These are phyloP conservation scores for Beauveria rudraprayagi DNA, from an alignment of 2,329 filamentous ascomycete genomes.

Conservation along the genomic window DNA sequence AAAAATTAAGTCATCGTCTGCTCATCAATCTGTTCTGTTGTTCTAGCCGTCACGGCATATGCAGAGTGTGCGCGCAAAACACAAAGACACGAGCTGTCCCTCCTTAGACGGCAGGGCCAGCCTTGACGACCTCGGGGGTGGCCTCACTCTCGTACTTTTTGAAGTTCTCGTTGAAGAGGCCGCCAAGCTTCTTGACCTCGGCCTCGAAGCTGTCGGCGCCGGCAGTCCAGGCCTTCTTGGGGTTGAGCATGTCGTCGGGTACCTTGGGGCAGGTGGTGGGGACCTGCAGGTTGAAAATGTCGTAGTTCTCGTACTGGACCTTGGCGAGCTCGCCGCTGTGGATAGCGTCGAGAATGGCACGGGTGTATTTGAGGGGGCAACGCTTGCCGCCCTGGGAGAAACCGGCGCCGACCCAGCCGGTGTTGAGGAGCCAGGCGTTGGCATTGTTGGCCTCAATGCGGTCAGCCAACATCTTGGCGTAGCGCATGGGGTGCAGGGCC, in stretches of 20 bases:
- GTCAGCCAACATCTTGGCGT: slow-evolving; percentile 95
- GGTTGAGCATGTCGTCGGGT: slow-evolving; percentile 88
- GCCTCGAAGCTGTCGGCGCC: slow-evolving; percentile 72
- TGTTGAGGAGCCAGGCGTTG: slow-evolving; percentile 98
- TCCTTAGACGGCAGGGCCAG: slow-evolving; percentile 40
- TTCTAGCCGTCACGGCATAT: slow-evolving; percentile 9
- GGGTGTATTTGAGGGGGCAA: slow-evolving; percentile 97
- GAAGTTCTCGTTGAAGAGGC: slow-evolving; percentile 94
- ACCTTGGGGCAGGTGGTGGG: slow-evolving; percentile 86
- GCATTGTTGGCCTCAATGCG: slow-evolving; percentile 94
- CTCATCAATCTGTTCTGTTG: slow-evolving; percentile 12
- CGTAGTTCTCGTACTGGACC: slow-evolving; percentile 88
- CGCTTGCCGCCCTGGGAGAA: slow-evolving; percentile 88
- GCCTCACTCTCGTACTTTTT: slow-evolving; percentile 86
- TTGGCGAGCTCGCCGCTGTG: slow-evolving; percentile 94
- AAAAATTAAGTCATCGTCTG: neutral
- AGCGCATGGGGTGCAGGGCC: slow-evolving; percentile 97
- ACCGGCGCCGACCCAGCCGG: slow-evolving; percentile 90
- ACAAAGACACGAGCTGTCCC: neutral
- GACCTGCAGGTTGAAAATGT: slow-evolving; percentile 94
- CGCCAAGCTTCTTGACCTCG: slow-evolving; percentile 85
- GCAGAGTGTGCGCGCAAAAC: slow-evolving; percentile 4
- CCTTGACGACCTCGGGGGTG: slow-evolving; percentile 67
- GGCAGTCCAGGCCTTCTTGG: slow-evolving; percentile 83
- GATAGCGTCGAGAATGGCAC: slow-evolving; percentile 95